A percentile compares a stretch with the other conserved stretches of the same genome.
phyloP scores from a whole-genome alignment of 2,329 filamentous ascomycete genomes.

The Fonsecaea multimorphosa region DNA sequence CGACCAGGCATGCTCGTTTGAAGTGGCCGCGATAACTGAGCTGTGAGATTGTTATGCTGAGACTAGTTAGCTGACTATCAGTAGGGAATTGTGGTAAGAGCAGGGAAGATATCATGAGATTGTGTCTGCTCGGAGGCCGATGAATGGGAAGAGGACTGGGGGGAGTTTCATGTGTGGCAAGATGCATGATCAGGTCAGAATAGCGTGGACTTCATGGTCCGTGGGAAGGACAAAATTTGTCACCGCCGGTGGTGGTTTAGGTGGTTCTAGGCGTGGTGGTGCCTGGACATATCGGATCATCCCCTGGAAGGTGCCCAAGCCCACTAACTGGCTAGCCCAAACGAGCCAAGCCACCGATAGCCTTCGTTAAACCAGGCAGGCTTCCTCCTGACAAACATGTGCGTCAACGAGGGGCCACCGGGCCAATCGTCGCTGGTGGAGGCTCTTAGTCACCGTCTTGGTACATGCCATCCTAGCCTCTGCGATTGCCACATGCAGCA shows the following conservation, averaged over 20 bases:
- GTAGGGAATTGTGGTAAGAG: background rate
- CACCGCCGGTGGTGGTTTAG: too few species aligned
- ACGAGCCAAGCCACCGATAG: background rate
- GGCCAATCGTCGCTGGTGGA: background rate
- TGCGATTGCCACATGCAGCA: slow-evolving; percentile 24
- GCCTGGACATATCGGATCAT: background rate
- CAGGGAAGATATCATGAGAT: background rate
- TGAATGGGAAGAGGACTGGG: background rate
- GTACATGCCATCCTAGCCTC: slow-evolving; percentile 25
- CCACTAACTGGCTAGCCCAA: background rate
- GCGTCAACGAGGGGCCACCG: background rate
- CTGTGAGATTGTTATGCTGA: background rate
- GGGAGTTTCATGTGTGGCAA: background rate
- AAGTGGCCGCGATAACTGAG: background rate
- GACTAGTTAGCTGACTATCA: background rate
- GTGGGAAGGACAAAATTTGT: background rate
- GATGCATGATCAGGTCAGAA: background rate
- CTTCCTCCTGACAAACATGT: background rate
- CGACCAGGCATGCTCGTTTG: background rate
- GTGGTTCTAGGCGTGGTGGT: background rate
- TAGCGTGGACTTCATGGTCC: background rate
- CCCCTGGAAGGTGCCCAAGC: background rate
- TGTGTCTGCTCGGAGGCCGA: background rate
- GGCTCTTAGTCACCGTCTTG: slow-evolving; percentile 3
- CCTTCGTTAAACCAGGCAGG: background rate